A percentile compares a stretch with the other conserved stretches of the same genome.
These are phyloP conservation scores for Strigomonas culicis DNA, from an alignment of 208 protist species.

Conservation along the genomic window DNA sequence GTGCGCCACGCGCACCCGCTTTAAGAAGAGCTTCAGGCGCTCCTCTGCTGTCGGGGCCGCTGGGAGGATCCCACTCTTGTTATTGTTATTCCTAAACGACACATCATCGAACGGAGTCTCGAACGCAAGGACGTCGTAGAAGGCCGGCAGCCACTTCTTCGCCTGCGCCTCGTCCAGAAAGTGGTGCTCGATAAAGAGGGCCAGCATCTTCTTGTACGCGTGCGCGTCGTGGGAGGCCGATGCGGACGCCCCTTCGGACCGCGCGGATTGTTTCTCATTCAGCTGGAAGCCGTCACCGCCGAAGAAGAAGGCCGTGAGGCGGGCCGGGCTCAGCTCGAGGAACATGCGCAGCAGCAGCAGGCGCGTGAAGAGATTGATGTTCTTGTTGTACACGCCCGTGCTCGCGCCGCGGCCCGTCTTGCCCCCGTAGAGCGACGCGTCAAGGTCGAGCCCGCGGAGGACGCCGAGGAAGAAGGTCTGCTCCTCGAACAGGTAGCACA, in stretches of 20 bases:
- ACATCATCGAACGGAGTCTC: constrained; percentile 53
- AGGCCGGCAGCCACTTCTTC: constrained; percentile 58
- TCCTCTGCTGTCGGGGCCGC: background rate
- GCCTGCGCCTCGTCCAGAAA: constrained; percentile 66
- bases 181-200: constrained; percentile 60
- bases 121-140: constrained; percentile 68
- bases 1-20: constrained; percentile 60
- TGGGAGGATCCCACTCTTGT: background rate
- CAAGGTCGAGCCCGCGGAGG: constrained; percentile 78
- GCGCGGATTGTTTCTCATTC: no score
- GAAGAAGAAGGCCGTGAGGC: constrained; percentile 75
- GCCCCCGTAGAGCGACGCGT: constrained; percentile 55
- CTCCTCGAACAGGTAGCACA: constrained; percentile 49
- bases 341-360: constrained; percentile 72
- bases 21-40: constrained; percentile 40
- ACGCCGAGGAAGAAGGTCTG: constrained; percentile 51
- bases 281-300: constrained; percentile 69
- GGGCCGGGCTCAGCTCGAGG: constrained; percentile 41
- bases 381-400: no score
- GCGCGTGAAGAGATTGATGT: constrained; percentile 72
- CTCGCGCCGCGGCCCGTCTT: no score
- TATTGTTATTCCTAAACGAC: background rate
- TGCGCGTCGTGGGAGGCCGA: no score
- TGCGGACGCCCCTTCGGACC: no score
- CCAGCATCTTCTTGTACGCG: constrained; percentile 41